A percentile compares a stretch with the other conserved stretches of the same genome.
Evolutionary conservation across 305 asterid genomes (phyloP).

Genomic region (Ilex paraguariensis): DNA sequence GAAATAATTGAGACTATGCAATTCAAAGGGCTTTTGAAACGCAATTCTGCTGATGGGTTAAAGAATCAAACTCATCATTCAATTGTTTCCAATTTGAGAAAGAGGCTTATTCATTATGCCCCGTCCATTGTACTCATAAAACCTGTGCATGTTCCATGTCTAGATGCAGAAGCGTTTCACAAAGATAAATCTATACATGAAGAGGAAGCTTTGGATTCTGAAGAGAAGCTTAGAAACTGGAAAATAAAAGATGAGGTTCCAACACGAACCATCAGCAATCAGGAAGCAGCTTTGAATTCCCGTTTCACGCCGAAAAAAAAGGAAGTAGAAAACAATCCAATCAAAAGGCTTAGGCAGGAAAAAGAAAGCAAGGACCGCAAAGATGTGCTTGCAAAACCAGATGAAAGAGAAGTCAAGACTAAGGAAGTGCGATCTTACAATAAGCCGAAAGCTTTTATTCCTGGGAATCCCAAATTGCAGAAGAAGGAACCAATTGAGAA

Average conservation of each 20-base stretch:
- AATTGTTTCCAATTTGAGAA: constrained; percentile 21
- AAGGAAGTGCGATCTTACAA: constrained; percentile 22
- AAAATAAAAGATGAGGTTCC: constrained; percentile 24
- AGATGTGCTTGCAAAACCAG: constrained; percentile 15
- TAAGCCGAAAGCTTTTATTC: constrained; percentile 26
- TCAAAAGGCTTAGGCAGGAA: constrained; percentile 18
- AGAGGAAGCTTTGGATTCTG: constrained; percentile 19
- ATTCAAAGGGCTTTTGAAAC: constrained; percentile 51
- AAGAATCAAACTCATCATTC: constrained; percentile 7
- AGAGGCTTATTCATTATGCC: constrained; percentile 17
- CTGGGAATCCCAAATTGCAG: constrained; percentile 27
- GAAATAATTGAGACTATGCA: constrained; percentile 51
- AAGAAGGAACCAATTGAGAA: constrained; percentile 36
- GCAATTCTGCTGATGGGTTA: constrained; percentile 21
- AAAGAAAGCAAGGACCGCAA: constrained; percentile 19
- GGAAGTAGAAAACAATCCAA: constrained; percentile 22
- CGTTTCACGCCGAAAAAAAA: constrained; percentile 19
- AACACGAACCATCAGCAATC: constrained; percentile 11
- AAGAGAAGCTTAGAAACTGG: constrained; percentile 23
- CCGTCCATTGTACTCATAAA: constrained; percentile 69
- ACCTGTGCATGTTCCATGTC: constrained; percentile 36
- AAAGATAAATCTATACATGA: constrained; percentile 13
- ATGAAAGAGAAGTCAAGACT: constrained; percentile 16
- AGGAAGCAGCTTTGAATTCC: constrained; percentile 17
- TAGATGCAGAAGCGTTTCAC: constrained; percentile 15